Conservation (phyloP, 208 protist species). For the Herpetomonas samuelpessoai region DNA sequence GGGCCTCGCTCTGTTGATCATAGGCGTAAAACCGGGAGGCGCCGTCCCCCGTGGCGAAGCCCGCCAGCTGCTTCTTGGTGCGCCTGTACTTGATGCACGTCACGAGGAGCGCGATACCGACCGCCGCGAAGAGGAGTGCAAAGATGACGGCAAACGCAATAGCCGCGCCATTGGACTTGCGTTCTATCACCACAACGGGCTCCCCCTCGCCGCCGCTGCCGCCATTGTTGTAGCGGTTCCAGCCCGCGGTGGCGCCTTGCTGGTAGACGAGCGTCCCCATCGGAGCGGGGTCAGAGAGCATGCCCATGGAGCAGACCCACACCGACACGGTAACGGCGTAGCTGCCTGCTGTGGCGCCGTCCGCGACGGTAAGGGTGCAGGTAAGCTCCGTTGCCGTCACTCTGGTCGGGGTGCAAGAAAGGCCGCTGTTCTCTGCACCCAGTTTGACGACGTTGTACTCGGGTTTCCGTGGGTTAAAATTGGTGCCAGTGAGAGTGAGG, state of each 20-base stretch:
- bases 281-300: slow-evolving; percentile 19
- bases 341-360: slow-evolving; percentile 3
- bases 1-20: too few relatives aligned
- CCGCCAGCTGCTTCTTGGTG: too few relatives aligned
- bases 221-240: neutral
- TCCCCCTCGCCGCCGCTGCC: neutral
- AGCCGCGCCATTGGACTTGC: slow-evolving; percentile 12
- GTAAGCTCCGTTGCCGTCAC: slow-evolving; percentile 14
- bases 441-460: slow-evolving; percentile 32
- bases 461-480: slow-evolving; percentile 24
- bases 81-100: slow-evolving; percentile 10
- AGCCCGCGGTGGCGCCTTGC: neutral
- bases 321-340: slow-evolving; percentile 23
- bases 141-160: slow-evolving; percentile 18
- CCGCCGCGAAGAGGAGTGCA: slow-evolving; percentile 7
- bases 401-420: slow-evolving; percentile 10
- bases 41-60: too few relatives aligned
- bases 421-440: slow-evolving; percentile 12
- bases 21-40: too few relatives aligned
- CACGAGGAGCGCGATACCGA: slow-evolving; percentile 12
- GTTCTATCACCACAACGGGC: too few relatives aligned
- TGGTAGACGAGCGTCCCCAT: slow-evolving; percentile 18
- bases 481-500: slow-evolving; percentile 20
- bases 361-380: slow-evolving; percentile 13
- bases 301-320: slow-evolving; percentile 23